Percentiles rank a stretch among this genome's conserved stretches.
Evolutionary conservation across 164 flowering plant genomes (phyloP).

Genomic region (Dillenia turbinata): DNA sequence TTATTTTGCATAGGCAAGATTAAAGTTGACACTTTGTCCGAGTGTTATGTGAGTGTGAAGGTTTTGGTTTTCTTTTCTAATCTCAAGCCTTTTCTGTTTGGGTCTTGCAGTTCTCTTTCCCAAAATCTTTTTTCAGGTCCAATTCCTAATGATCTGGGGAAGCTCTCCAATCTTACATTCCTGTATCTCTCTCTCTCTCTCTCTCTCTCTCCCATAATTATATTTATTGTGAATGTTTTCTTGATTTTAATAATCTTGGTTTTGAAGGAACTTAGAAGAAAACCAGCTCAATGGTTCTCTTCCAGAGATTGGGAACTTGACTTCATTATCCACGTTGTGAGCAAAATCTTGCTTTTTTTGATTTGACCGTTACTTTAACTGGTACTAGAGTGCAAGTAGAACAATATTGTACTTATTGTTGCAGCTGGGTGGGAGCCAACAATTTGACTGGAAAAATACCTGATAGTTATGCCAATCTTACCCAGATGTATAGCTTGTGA

Average conservation of each 20-base stretch:
- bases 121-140: background rate
- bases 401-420: background rate
- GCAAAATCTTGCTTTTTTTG: background rate
- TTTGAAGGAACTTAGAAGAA: background rate
- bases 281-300: background rate
- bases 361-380: too few relatives aligned
- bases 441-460: background rate
- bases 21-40: too few relatives aligned
- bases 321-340: background rate
- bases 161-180: background rate
- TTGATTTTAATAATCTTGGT: background rate
- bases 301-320: background rate
- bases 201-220: background rate
- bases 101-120: background rate
- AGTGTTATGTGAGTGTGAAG: too few relatives aligned
- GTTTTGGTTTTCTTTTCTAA: too few relatives aligned
- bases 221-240: background rate
- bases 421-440: background rate
- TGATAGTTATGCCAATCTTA: background rate
- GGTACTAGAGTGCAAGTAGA: too few relatives aligned
- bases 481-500: background rate
- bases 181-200: background rate
- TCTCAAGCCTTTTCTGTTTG: background rate
- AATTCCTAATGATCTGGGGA: background rate
- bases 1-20: too few relatives aligned